These are phyloP conservation scores for Avicennia marina DNA, from an alignment of 257 asterid genomes.

Conservation along the genomic window DNA sequence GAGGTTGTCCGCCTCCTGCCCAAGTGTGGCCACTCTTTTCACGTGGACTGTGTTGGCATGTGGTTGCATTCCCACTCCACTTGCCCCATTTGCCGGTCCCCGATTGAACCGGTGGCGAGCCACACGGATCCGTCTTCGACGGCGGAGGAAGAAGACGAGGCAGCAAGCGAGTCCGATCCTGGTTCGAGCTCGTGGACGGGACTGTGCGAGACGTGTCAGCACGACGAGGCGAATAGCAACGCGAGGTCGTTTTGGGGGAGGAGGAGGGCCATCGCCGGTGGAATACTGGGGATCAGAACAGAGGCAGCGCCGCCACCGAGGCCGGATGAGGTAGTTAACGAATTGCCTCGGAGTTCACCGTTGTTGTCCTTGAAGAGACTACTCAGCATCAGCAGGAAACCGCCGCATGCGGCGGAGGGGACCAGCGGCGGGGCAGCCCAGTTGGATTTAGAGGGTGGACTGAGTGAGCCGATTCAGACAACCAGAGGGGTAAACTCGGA, in stretches of 20 bases:
- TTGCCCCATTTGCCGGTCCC: constrained; percentile 50
- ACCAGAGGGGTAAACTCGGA: too few species aligned
- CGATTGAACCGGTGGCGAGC: constrained; percentile 14
- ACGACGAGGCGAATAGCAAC: background rate
- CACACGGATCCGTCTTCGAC: background rate
- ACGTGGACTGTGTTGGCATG: constrained; percentile 37
- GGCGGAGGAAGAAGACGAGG: constrained; percentile 7
- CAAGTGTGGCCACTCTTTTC: constrained; percentile 38
- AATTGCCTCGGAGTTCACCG: too few species aligned
- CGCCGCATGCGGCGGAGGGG: too few species aligned
- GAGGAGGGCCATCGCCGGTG: constrained; percentile 26
- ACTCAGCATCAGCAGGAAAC: too few species aligned
- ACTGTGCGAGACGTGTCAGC: constrained; percentile 13
- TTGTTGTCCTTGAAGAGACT: too few species aligned
- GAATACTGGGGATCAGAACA: constrained; percentile 22
- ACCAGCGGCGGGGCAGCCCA: too few species aligned
- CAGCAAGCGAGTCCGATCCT: constrained; percentile 13
- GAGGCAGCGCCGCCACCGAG: constrained; percentile 32
- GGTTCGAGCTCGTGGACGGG: too few species aligned
- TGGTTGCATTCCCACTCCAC: constrained; percentile 43
- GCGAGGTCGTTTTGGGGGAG: constrained; percentile 22
- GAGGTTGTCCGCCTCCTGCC: constrained; percentile 41
- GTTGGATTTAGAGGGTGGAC: too few species aligned
- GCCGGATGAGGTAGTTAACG: too few species aligned
- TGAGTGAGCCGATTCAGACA: too few species aligned